Evolutionary conservation across 495 filamentous ascomycete genomes (phyloP).

Genomic region (Talaromyces adpressus): DNA sequence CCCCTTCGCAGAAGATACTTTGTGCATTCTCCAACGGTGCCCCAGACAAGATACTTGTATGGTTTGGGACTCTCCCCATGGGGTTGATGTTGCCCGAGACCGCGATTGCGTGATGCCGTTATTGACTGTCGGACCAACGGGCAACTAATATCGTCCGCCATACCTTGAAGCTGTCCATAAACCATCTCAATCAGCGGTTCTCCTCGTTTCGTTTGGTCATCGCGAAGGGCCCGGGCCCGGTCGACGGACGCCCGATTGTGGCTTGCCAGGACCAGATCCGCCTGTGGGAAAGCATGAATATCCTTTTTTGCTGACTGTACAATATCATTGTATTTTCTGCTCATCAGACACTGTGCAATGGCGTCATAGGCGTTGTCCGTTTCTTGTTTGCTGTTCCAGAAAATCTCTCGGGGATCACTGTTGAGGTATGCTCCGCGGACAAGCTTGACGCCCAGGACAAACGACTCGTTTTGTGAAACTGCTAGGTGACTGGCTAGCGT

Average conservation of each 20-base stretch:
- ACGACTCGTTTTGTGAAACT: slow-evolving; percentile 53
- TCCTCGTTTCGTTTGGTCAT: slow-evolving; percentile 25
- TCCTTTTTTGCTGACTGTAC: slow-evolving; percentile 8
- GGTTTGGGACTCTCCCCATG: slow-evolving; percentile 40
- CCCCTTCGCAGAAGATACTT: slow-evolving; percentile 71
- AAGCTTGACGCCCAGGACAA: slow-evolving; percentile 77
- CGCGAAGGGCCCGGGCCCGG: slow-evolving; percentile 39
- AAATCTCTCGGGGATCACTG: slow-evolving; percentile 28
- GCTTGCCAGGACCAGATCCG: slow-evolving; percentile 33
- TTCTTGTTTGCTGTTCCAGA: slow-evolving; percentile 34
- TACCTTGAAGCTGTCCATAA: slow-evolving; percentile 82
- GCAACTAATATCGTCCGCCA: slow-evolving; percentile 87
- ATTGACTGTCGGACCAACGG: slow-evolving; percentile 51
- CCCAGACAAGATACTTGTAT: slow-evolving; percentile 80
- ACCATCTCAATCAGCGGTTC: slow-evolving; percentile 47
- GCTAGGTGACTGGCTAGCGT: slow-evolving; percentile 57
- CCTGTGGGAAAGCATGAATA: slow-evolving; percentile 17
- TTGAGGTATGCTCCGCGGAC: slow-evolving; percentile 77
- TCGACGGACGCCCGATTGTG: slow-evolving; percentile 27
- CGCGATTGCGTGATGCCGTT: not conserved
- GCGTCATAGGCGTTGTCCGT: slow-evolving; percentile 34
- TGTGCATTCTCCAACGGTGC: slow-evolving; percentile 71
- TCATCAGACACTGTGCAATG: slow-evolving; percentile 21
- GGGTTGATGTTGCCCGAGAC: not conserved
- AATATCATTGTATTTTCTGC: slow-evolving; percentile 16